Base-by-base conservation (phyloP, 2,329 filamentous ascomycete genomes). In the Aplosporella prunicola region DNA sequence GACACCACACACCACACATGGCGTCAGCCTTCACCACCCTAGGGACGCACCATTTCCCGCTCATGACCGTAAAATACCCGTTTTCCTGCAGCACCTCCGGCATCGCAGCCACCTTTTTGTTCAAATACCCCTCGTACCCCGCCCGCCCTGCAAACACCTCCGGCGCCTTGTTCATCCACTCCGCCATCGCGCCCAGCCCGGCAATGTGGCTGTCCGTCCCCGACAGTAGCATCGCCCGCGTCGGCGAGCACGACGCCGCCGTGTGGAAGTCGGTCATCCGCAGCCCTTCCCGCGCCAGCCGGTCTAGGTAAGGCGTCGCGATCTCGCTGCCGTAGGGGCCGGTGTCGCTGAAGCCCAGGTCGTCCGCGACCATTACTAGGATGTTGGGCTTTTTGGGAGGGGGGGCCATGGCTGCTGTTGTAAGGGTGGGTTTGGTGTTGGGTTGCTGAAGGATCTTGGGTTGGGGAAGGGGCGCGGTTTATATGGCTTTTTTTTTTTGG, bases 341-440 rank as follows among this genome's bases (percentile, higher is more conserved):
- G 6, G 32, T 39, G 35, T 44, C 42, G 26, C 32, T 38, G 35
- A 43, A 44, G 9, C 42, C 42, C 3, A 36, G 37, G 14, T 40
- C 45, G 40, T 55, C 52, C 2, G 51, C 51, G 10, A 56, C 42
- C 25, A 55, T 45, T 32, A 55, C 29, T 8, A 55, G 43, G 30
- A 56, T 51, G 22, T 55, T 55, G 2, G 37, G 37, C 31, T 35
- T 40, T 16, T 15, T 18, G 14, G 14, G 10, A 22, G 29, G n/a
- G n/a, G n/a, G n/a, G n/a, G n/a, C n/a, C n/a, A n/a, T n/a, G n/a
- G n/a, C n/a, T n/a, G n/a, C n/a, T n/a, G n/a, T n/a, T n/a, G n/a
- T n/a, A n/a, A n/a, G n/a, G n/a, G n/a, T n/a, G n/a, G n/a, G n/a
- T n/a, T n/a, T n/a, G n/a, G n/a, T n/a, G n/a, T n/a, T n/a, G n/a